Evolutionary conservation across 768 basidiomycete genomes (phyloP).

Genomic region (Naematelia encephala): DNA sequence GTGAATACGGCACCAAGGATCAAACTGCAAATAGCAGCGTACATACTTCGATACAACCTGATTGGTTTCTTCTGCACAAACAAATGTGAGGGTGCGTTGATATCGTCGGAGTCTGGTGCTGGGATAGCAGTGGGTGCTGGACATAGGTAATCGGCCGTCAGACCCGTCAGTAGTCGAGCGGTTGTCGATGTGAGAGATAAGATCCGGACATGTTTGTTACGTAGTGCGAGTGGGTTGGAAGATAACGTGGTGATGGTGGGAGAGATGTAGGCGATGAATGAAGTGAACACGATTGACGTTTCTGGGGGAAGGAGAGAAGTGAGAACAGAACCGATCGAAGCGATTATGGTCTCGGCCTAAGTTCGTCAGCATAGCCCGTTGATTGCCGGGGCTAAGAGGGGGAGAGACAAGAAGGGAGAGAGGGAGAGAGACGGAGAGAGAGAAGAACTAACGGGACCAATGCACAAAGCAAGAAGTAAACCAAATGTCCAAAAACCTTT

Average conservation of each 20-base stretch:
- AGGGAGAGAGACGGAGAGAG: background rate
- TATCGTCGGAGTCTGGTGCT: constrained; percentile 19
- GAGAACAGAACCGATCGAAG: constrained; percentile 48
- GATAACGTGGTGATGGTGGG: constrained; percentile 5
- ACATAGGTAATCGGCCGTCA: constrained; percentile 42
- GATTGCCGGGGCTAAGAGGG: background rate
- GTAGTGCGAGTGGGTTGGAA: constrained; percentile 27
- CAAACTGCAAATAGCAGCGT: constrained; percentile 35
- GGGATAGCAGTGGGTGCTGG: constrained; percentile 30
- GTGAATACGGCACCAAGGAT: constrained; percentile 38
- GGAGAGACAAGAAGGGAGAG: background rate
- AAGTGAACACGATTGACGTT: background rate
- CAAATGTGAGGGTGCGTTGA: constrained; percentile 24
- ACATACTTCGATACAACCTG: constrained; percentile 29
- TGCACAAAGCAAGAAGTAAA: constrained; percentile 42
- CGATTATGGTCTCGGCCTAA: constrained; percentile 47
- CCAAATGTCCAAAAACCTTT: constrained; percentile 49
- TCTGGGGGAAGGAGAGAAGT: constrained; percentile 43
- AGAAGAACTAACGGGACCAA: constrained; percentile 43
- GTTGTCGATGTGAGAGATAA: constrained; percentile 45
- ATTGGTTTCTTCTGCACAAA: constrained; percentile 29
- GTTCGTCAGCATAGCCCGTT: background rate
- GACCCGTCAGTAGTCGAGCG: constrained; percentile 41
- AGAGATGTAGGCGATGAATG: constrained; percentile 4
- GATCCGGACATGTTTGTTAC: constrained; percentile 48